A percentile compares a stretch with the other conserved stretches of the same genome.
Conservation (phyloP, 345 rosid species). For the Ceriops decandra region DNA sequence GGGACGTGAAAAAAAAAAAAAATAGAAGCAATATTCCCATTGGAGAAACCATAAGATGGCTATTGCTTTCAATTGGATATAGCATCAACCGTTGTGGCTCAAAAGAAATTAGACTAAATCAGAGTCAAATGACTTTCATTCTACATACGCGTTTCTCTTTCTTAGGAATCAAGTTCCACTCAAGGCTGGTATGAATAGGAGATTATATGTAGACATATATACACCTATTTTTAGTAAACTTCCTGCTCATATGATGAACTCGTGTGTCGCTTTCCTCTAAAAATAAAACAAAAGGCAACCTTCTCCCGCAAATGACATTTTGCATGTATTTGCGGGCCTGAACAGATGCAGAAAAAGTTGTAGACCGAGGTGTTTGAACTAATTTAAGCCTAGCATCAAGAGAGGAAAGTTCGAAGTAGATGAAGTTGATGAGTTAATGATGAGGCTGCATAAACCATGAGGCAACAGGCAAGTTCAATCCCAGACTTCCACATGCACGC, state of each 20-base stretch:
- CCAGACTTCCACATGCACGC: not conserved
- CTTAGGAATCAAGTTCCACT: conserved; percentile 36
- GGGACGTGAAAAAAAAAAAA: too few species aligned
- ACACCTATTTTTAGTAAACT: not conserved
- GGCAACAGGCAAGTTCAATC: conserved; percentile 9
- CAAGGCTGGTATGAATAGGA: conserved; percentile 26
- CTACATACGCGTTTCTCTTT: too few species aligned
- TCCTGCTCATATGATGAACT: not conserved
- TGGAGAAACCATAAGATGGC: too few species aligned
- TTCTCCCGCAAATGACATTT: too few species aligned
- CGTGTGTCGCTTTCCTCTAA: too few species aligned
- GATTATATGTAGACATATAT: not conserved
- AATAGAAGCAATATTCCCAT: too few species aligned
- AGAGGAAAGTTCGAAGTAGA: conserved; percentile 1
- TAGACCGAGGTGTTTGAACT: conserved; percentile 13
- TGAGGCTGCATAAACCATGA: conserved; percentile 6
- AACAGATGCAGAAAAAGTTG: conserved; percentile 19
- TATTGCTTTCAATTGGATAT: too few species aligned
- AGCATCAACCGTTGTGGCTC: too few species aligned
- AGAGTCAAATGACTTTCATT: too few species aligned
- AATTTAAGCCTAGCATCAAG: conserved; percentile 13
- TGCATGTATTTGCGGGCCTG: conserved; percentile 2
- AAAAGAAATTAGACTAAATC: too few species aligned
- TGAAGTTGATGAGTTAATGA: conserved; percentile 10
- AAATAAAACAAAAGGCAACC: too few species aligned